Evolutionary conservation across 139 green algal species (phyloP).

Genomic region (Monoraphidium neglectum): DNA sequence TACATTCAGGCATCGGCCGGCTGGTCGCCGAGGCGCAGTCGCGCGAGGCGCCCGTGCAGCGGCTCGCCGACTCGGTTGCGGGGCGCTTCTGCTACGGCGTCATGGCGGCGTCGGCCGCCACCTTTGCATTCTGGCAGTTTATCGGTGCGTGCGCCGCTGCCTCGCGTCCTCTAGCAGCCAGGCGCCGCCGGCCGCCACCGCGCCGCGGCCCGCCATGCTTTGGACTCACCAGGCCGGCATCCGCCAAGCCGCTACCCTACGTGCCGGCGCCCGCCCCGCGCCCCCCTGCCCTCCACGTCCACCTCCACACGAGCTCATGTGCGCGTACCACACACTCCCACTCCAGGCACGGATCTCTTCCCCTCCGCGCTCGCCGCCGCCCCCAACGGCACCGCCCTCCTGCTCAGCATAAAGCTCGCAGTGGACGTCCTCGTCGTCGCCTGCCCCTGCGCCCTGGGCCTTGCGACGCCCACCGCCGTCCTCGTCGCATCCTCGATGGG

Average conservation of each 20-base stretch:
- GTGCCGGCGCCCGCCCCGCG: too few relatives aligned
- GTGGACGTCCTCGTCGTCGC: slow-evolving; percentile 96
- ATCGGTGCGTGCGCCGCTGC: slow-evolving; percentile 11
- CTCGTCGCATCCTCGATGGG: slow-evolving; percentile 84
- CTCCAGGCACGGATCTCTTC: slow-evolving; percentile 24
- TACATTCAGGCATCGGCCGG: slow-evolving; percentile 66
- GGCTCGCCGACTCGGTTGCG: slow-evolving; percentile 88
- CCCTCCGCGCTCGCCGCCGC: slow-evolving; percentile 13
- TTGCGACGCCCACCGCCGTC: slow-evolving; percentile 94
- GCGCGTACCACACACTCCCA: too few relatives aligned
- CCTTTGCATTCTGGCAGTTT: slow-evolving; percentile 86
- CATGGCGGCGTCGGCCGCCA: slow-evolving; percentile 82
- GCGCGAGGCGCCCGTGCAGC: slow-evolving; percentile 86
- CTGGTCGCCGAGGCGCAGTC: slow-evolving; percentile 82
- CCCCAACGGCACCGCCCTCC: slow-evolving; percentile 39
- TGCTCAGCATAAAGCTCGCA: slow-evolving; percentile 83
- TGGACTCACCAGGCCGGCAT: too few relatives aligned
- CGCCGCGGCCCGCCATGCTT: too few relatives aligned
- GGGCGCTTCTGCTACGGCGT: slow-evolving; percentile 92
- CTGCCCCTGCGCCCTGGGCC: slow-evolving; percentile 95
- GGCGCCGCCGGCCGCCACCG: neutral
- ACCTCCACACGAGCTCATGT: too few relatives aligned
- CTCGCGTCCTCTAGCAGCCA: neutral
- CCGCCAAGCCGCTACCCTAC: too few relatives aligned
- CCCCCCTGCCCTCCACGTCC: too few relatives aligned